Conservation (phyloP, 257 asterid genomes). For the Ocimum tenuiflorum region DNA sequence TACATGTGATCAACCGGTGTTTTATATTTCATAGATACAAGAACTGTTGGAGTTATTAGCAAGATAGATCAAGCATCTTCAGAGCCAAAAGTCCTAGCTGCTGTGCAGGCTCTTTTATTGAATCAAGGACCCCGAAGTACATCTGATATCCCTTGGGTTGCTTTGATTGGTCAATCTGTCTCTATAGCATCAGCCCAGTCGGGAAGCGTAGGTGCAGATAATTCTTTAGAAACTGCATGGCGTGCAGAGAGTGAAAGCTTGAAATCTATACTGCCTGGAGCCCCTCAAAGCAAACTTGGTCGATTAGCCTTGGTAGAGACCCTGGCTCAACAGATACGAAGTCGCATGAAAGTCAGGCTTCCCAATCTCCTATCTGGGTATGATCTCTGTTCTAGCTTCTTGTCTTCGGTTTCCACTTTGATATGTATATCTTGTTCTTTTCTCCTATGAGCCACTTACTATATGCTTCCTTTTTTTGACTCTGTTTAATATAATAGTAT, state of each 20-base stretch:
- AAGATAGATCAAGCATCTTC: constrained; percentile 63
- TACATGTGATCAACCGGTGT: constrained; percentile 8
- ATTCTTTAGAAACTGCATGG: constrained; percentile 91
- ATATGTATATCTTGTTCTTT: too few relatives aligned
- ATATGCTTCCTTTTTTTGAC: too few relatives aligned
- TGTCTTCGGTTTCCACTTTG: not conserved
- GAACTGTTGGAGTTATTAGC: constrained; percentile 91
- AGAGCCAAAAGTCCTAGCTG: constrained; percentile 40
- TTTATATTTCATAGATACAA: constrained; percentile 46
- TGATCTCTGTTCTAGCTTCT: not conserved
- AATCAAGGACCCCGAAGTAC: constrained; percentile 80
- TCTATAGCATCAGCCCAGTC: constrained; percentile 81
- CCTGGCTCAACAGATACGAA: constrained; percentile 76
- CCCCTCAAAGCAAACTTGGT: constrained; percentile 87
- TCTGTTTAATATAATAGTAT: too few relatives aligned
- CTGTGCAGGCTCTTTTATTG: constrained; percentile 73
- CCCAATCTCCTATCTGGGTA: constrained; percentile 93
- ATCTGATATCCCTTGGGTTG: constrained; percentile 81
- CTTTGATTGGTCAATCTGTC: constrained; percentile 84
- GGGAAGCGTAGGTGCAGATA: constrained; percentile 66
- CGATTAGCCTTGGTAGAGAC: constrained; percentile 83
- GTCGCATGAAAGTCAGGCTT: constrained; percentile 71
- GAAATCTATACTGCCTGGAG: constrained; percentile 68
- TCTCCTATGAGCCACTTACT: too few relatives aligned
- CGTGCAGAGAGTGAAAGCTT: constrained; percentile 82